phyloP scores from a whole-genome alignment of 441 rosid species.

The Mallotus repandus region DNA sequence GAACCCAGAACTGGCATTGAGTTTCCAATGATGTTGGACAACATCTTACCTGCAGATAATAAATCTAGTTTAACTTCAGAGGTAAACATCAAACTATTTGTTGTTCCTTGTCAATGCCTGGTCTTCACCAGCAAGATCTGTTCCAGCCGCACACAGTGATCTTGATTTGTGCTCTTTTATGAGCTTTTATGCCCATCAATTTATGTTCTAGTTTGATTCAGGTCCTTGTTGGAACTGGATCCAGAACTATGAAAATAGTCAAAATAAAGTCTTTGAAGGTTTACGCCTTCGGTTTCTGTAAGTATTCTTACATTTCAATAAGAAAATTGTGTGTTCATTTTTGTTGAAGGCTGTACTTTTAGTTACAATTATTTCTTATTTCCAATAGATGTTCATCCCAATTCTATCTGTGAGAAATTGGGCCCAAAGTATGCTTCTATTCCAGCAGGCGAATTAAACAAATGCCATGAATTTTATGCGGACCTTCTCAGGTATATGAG shows the following conservation, averaged over 20 bases:
- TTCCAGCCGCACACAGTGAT: not conserved
- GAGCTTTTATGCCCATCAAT: not conserved
- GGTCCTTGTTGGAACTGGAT: constrained; percentile 98
- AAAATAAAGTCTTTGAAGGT: constrained; percentile 77
- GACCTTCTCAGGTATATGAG: constrained; percentile 81
- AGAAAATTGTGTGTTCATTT: not conserved
- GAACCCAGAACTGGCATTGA: constrained; percentile 88
- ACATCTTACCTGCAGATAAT: constrained; percentile 32
- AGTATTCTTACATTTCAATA: constrained; percentile 43
- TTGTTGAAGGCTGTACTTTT: not conserved
- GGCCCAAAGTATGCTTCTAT: constrained; percentile 71
- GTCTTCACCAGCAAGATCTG: not conserved
- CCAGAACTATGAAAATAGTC: constrained; percentile 76
- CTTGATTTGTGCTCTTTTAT: not conserved
- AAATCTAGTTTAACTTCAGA: constrained; percentile 50
- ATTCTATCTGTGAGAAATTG: constrained; percentile 74
- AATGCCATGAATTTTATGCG: constrained; percentile 50
- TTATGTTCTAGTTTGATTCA: constrained; percentile 23
- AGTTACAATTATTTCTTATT: constrained; percentile 15
- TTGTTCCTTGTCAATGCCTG: not conserved
- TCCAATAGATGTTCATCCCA: constrained; percentile 71
- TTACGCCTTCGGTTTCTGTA: constrained; percentile 94
- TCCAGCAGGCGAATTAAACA: constrained; percentile 52
- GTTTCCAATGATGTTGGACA: constrained; percentile 63
- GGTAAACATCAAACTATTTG: constrained; percentile 41